Conservation (phyloP, 2,329 filamentous ascomycete species). For the Mariannaea elegans region DNA sequence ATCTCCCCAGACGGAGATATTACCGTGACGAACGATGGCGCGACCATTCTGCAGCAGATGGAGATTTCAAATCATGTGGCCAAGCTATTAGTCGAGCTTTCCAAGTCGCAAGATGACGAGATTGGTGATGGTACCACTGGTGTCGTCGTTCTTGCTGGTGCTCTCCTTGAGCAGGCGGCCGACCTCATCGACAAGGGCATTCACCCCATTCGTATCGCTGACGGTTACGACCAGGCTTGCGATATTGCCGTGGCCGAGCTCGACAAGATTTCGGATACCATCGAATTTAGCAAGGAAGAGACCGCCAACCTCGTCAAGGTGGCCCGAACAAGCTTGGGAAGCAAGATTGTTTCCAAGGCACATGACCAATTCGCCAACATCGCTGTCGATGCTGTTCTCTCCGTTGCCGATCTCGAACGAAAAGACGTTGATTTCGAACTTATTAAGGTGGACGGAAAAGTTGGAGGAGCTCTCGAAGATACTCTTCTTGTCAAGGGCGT, state of each 20-base stretch:
- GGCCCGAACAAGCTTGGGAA: conserved; percentile 93
- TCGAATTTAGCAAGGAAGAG: conserved; percentile 82
- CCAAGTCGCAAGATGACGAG: conserved; percentile 98
- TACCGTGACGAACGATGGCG: conserved; percentile 98
- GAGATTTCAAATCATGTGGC: conserved; percentile 99
- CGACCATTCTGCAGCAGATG: conserved; percentile 98
- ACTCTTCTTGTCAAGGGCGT: conserved; percentile 96
- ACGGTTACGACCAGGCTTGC: conserved; percentile 97
- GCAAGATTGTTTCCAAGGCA: conserved; percentile 98
- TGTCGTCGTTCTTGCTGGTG: conserved; percentile 94
- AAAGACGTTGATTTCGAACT: conserved; percentile 99
- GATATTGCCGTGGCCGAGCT: conserved; percentile 94
- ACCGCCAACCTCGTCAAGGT: conserved; percentile 92
- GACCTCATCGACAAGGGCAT: conserved; percentile 99
- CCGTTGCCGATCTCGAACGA: conserved; percentile 92
- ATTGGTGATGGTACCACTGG: conserved; percentile 98
- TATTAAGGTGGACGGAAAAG: conserved; percentile 99
- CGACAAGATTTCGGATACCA: conserved; percentile 90
- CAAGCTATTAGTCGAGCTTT: conserved; percentile 94
- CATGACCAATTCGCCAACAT: conserved; percentile 99
- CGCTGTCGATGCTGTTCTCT: conserved; percentile 95
- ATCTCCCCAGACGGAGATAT: conserved; percentile 99
- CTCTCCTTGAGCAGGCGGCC: conserved; percentile 93
- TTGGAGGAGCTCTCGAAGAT: conserved; percentile 92
- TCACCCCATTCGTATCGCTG: conserved; percentile 97